Base-by-base conservation (phyloP, 805 yeast genomes). In the Yamadazyma insecticola region DNA sequence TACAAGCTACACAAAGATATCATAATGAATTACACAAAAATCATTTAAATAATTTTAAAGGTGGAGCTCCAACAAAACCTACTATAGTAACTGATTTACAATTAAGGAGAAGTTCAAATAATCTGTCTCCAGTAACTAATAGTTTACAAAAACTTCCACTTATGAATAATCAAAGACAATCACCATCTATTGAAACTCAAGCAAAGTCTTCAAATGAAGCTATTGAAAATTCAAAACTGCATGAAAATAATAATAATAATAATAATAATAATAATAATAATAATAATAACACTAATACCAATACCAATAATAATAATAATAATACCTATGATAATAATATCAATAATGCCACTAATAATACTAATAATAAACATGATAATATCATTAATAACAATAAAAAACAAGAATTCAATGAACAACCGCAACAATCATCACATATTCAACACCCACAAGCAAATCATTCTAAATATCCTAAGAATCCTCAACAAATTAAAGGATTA, bases 401-500 rank as follows among this genome's bases (percentile, higher is more conserved):
- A n/a, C n/a, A n/a, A n/a, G n/a, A n/a, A n/a, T n/a, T n/a, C n/a
- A n/a, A n/a, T n/a, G n/a, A n/a, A n/a, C n/a, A n/a, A 24, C 21
- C 9, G 6, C 10, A 18, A 18, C 21, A 10, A 18, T 18, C 21
- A 18, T 18, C 21, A 18, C 7, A 18, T 18, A 18, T 18, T 7
- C 21, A 18, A 7, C 21, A 18, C 21, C 21, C 21, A 18, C 21
- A 18, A 18, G 9, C 21, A 7, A 18, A 18, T 16, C 29, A 12
- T 22, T 18, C 19, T 22, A 26, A 18, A 26, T 26, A 32, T 11
- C 26, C 30, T 13, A 47, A 55, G 28, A 63, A 63, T 36, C 53
- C 81, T 14, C 81, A 78, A 51, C 94, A 87, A 48, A 76, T 88
- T 39, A 76, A 78, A 35, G 81, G 81, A 28, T 89, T 87, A 41